Evolutionary conservation across 768 basidiomycete species (phyloP), one percentile per base, ranked within the genome.

Genomic region (Asterophora lycoperdoides): DNA sequence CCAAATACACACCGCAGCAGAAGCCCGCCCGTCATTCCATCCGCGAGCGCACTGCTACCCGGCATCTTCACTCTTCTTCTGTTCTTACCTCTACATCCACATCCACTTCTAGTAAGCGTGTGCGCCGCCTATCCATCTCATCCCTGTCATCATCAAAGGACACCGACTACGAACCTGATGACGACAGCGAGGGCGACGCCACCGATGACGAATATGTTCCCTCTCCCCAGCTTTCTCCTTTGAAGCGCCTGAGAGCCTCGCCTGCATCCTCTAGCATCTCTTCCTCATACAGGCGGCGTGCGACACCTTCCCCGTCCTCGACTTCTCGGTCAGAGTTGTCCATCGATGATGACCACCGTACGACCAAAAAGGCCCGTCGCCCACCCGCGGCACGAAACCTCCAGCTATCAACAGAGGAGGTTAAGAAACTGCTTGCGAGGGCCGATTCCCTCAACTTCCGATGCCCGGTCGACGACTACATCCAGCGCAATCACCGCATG

Each of bases 401-500:
- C 8, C 79, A 80, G 58, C 67, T 71, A 0, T 13, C 56, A 23
- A 53, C 52, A 1, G 66, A 58, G n/a, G 55, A 47, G 7, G 49
- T 40, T 48, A 58, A 69, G 14, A 43, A 33, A 14, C 28, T 58
- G 15, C 39, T 56, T 46, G 49, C 51, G 1, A 46, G 63, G 5
- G 45, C 52, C 52, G 59, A 69, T 8, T 8, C n/a, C 11, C 26
- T 37, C n/a, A 37, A 46, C 59, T 64, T 71, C 61, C 49, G 65
- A 3, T 81, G 80, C 58, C 74, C 74, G 2, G 66, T 67, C 41
- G 80, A 79, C 59, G 62, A 62, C 39, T 76, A 72, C 71, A 63
- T 69, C 28, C 77, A 77, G 55, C 60, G 53, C 32, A 80, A 78
- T 64, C 65, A 67, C 34, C 78, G 82, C 19, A 59, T 74, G 26